Conservation (phyloP, 768 basidiomycete species). For the Rhizopogon vulgaris region DNA sequence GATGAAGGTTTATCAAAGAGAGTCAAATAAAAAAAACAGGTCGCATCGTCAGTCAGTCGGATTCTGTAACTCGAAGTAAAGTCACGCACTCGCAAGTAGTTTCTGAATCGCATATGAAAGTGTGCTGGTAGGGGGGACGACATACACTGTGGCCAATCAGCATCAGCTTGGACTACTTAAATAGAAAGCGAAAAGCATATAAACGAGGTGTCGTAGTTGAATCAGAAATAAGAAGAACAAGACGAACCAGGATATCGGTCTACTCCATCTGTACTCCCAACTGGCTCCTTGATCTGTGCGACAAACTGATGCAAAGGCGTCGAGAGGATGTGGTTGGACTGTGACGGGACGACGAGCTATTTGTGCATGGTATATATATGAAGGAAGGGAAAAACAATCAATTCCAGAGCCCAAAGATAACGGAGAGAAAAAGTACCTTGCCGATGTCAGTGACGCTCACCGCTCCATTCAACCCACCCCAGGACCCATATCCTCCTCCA, state of each 20-base stretch:
- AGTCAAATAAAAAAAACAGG: neutral
- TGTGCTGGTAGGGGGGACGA: slow-evolving; percentile 57
- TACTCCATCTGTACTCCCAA: slow-evolving; percentile 73
- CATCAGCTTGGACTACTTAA: neutral
- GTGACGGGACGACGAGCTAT: slow-evolving; percentile 72
- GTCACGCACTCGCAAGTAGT: slow-evolving; percentile 67
- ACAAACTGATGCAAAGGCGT: slow-evolving; percentile 67
- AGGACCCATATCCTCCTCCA: slow-evolving; percentile 7
- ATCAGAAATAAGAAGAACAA: neutral
- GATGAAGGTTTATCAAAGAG: neutral
- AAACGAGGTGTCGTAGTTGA: neutral
- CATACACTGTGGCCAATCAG: slow-evolving; percentile 49
- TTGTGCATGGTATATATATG: neutral
- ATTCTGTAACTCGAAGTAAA: neutral
- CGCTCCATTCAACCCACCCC: slow-evolving; percentile 59
- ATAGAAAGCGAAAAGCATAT: neutral
- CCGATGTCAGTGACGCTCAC: slow-evolving; percentile 82
- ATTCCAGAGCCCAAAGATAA: neutral
- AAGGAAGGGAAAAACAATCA: neutral
- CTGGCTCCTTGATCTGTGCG: slow-evolving; percentile 64
- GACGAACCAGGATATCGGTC: slow-evolving; percentile 70
- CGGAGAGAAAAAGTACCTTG: slow-evolving; percentile 38
- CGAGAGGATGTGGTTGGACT: slow-evolving; percentile 72
- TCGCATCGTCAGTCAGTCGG: neutral
- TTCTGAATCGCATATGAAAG: slow-evolving; percentile 74